Evolutionary conservation across 805 yeast genomes (phyloP).

Genomic region (Sungouiozyma ichnusensis): DNA sequence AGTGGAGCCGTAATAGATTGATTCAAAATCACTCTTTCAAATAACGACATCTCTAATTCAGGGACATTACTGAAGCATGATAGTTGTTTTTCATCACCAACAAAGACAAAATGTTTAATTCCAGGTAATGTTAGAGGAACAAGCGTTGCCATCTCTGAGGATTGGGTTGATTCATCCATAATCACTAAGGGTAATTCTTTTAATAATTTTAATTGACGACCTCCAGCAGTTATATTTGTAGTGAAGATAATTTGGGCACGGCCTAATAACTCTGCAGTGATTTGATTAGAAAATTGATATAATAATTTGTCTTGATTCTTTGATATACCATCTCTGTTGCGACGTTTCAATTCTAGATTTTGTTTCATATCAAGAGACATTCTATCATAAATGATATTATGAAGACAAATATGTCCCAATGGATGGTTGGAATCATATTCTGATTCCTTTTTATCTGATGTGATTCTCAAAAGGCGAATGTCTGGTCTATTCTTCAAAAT

Average conservation of each 20-base stretch:
- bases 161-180: conserved; percentile 72
- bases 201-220: conserved; percentile 47
- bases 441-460: conserved; percentile 48
- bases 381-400: conserved; percentile 44
- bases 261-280: conserved; percentile 41
- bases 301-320: conserved; percentile 42
- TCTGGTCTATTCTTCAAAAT: conserved; percentile 40
- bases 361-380: conserved; percentile 38
- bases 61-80: conserved; percentile 64
- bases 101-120: conserved; percentile 56
- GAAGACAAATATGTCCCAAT: conserved; percentile 50
- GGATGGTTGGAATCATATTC: conserved; percentile 52
- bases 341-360: conserved; percentile 34
- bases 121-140: conserved; percentile 64
- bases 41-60: conserved; percentile 52
- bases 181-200: conserved; percentile 53
- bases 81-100: conserved; percentile 68
- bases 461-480: conserved; percentile 44
- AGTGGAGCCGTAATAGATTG: conserved; percentile 51
- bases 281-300: conserved; percentile 34
- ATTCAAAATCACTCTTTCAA: conserved; percentile 54
- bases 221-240: conserved; percentile 66
- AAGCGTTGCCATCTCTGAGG: conserved; percentile 61
- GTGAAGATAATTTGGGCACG: conserved; percentile 65
- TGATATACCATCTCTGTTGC: conserved; percentile 33